These are phyloP conservation scores for Cystobasidiaceae sp. DNA, from an alignment of 1,284 basidiomycete species.

Conservation along the genomic window DNA sequence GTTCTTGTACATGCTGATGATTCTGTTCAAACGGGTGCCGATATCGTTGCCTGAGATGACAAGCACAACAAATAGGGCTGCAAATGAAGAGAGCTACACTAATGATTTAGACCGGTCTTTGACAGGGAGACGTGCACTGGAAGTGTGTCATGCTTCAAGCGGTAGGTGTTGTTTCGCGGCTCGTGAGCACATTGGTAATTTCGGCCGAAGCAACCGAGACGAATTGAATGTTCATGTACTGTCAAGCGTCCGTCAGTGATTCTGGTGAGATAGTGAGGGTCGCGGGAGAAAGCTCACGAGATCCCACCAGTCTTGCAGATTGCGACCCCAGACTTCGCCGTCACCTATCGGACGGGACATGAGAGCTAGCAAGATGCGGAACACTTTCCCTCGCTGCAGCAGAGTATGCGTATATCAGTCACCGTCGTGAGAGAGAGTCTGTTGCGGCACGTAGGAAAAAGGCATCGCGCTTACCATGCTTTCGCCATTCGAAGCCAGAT, in stretches of 20 bases:
- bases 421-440: not conserved
- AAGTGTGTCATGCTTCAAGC: no score
- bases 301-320: slow-evolving; percentile 22
- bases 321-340: slow-evolving; percentile 6
- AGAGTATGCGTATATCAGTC: not conserved
- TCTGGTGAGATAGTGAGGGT: no score
- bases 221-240: slow-evolving; percentile 17
- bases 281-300: not conserved
- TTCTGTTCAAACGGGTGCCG: no score
- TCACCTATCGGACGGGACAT: slow-evolving; percentile 10
- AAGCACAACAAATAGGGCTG: no score
- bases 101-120: no score
- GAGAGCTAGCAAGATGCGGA: slow-evolving; percentile 18
- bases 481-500: slow-evolving; percentile 24
- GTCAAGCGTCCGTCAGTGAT: not conserved
- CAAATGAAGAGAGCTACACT: no score
- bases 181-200: not conserved
- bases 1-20: no score
- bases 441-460: no score
- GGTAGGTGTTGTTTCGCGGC: slow-evolving; percentile 2
- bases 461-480: slow-evolving; percentile 29
- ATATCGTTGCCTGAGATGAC: no score
- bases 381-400: slow-evolving; percentile 21
- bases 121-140: no score
- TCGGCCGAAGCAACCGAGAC: slow-evolving; percentile 16